phyloP scores from a whole-genome alignment of 192 early-diverging fungal species.

The Linnemannia elongata region DNA sequence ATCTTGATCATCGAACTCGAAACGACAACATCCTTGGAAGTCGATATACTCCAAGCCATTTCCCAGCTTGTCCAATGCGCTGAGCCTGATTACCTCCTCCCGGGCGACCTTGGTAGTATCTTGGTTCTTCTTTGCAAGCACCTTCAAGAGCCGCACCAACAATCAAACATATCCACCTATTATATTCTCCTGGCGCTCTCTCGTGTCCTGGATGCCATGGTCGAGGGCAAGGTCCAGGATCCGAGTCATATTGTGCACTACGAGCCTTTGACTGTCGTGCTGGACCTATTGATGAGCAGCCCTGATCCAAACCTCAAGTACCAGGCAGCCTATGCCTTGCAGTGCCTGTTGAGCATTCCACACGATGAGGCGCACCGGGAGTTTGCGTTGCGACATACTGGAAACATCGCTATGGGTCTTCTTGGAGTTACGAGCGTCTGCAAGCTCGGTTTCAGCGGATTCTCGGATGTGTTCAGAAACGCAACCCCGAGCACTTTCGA shows the following conservation, averaged over 20 bases:
- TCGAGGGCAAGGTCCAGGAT: neutral
- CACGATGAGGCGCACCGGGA: neutral
- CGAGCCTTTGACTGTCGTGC: neutral
- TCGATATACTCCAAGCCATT: neutral
- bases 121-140: neutral
- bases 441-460: neutral
- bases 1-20: neutral
- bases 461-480: neutral
- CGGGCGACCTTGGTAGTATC: neutral
- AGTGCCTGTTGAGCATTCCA: neutral
- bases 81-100: neutral
- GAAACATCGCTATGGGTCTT: neutral
- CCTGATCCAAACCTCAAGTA: neutral
- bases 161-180: neutral
- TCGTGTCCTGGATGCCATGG: neutral
- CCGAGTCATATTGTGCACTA: neutral
- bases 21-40: neutral
- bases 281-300: neutral
- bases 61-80: neutral
- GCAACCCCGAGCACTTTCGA: no score
- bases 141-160: neutral
- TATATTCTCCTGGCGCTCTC: neutral
- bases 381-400: neutral
- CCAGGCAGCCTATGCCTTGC: neutral
- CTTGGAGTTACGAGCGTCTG: neutral